Percentiles rank a stretch among this genome's conserved stretches.
These are phyloP conservation scores for Saturnispora besseyi DNA, from an alignment of 805 yeast genomes.

Conservation along the genomic window DNA sequence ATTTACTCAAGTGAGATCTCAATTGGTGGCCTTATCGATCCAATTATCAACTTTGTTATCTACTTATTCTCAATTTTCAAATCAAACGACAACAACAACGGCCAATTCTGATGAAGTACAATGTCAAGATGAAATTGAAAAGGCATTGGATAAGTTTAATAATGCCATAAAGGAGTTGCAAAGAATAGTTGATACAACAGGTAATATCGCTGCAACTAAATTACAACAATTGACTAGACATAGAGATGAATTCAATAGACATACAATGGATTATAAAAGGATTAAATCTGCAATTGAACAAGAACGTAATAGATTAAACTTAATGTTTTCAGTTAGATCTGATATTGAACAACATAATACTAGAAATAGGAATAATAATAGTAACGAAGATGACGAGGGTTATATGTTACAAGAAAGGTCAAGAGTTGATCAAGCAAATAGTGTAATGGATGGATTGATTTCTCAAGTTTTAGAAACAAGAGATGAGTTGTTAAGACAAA, in stretches of 20 bases:
- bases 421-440: slow-evolving; percentile 64
- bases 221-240: slow-evolving; percentile 78
- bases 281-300: slow-evolving; percentile 38
- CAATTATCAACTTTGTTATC: slow-evolving; percentile 50
- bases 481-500: slow-evolving; percentile 72
- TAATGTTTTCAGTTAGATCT: slow-evolving; percentile 64
- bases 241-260: slow-evolving; percentile 65
- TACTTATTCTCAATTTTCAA: slow-evolving; percentile 45
- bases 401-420: slow-evolving; percentile 72
- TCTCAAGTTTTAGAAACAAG: slow-evolving; percentile 85
- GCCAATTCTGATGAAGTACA: slow-evolving; percentile 24
- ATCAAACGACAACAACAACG: slow-evolving; percentile 39
- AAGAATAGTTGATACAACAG: slow-evolving; percentile 39
- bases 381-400: slow-evolving; percentile 16
- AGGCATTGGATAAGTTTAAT: slow-evolving; percentile 43
- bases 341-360: slow-evolving; percentile 65
- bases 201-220: slow-evolving; percentile 54
- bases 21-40: slow-evolving; percentile 60
- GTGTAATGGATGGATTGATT: slow-evolving; percentile 68
- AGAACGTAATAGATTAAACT: slow-evolving; percentile 67
- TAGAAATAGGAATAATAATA: slow-evolving; percentile 23
- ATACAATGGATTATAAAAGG: slow-evolving; percentile 51
- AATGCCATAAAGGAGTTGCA: slow-evolving; percentile 41
- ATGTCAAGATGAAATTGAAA: slow-evolving; percentile 42
- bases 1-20: slow-evolving; percentile 60